These are phyloP conservation scores for Xylaria digitata DNA, from an alignment of 2,329 filamentous ascomycete species.

Conservation along the genomic window DNA sequence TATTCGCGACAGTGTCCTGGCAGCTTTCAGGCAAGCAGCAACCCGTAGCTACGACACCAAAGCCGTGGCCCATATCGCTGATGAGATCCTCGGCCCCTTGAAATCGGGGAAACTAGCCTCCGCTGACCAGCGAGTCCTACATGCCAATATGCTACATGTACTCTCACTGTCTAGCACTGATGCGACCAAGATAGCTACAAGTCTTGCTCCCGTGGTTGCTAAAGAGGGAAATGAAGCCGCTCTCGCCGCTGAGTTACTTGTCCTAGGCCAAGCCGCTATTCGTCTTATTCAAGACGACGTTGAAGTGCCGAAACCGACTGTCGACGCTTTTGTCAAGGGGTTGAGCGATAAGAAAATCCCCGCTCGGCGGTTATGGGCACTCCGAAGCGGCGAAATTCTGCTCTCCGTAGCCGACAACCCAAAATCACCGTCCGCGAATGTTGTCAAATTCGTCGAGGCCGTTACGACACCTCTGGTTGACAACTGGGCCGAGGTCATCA, in stretches of 20 bases:
- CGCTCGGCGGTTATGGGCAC: conserved; percentile 82
- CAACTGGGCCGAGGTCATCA: conserved; percentile 79
- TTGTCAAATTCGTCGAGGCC: conserved; percentile 64
- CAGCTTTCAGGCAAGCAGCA: conserved; percentile 76
- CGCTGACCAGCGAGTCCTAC: conserved; percentile 83
- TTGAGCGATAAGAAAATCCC: conserved; percentile 84
- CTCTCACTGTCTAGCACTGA: conserved; percentile 70
- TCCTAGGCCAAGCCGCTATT: conserved; percentile 73
- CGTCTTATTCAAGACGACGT: conserved; percentile 70
- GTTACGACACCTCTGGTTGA: conserved; percentile 69
- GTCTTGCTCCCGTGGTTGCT: conserved; percentile 73
- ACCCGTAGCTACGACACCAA: conserved; percentile 62
- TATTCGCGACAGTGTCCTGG: conserved; percentile 80
- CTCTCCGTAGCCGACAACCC: conserved; percentile 64
- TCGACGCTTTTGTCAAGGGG: conserved; percentile 82
- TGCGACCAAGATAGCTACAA: conserved; percentile 73
- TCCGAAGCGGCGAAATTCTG: conserved; percentile 78
- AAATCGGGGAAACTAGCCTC: conserved; percentile 86
- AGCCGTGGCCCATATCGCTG: conserved; percentile 73
- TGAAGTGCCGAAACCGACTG: conserved; percentile 72
- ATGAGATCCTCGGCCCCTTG: conserved; percentile 82
- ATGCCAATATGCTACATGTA: conserved; percentile 81
- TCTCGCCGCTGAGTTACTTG: conserved; percentile 77
- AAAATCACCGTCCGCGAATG: conserved; percentile 59
- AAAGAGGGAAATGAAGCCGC: conserved; percentile 93